These are phyloP conservation scores for Eimeria necatrix DNA, from an alignment of 169 alveolate genomes.

Conservation along the genomic window DNA sequence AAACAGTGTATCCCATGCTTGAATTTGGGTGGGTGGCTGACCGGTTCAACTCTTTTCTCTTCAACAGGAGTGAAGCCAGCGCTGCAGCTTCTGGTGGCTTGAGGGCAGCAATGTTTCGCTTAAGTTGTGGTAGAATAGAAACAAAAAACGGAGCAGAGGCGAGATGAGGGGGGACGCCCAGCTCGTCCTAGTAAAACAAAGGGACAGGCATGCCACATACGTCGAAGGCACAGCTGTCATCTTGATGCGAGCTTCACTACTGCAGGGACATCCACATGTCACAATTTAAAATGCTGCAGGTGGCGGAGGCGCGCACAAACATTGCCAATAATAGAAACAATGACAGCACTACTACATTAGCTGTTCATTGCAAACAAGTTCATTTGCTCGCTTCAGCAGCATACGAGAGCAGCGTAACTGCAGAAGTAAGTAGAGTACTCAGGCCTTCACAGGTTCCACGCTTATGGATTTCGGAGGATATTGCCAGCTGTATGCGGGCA, in stretches of 20 bases:
- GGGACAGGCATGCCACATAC: slow-evolving; percentile 1
- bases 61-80: slow-evolving; percentile 36
- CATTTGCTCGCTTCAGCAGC: not conserved
- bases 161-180: slow-evolving; percentile 8
- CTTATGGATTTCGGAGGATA: too few species aligned
- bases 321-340: too few species aligned
- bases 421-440: too few species aligned
- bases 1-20: not conserved
- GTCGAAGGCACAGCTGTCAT: not conserved
- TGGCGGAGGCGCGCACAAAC: too few species aligned
- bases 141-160: slow-evolving; percentile 21
- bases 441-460: too few species aligned
- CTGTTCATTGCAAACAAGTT: too few species aligned
- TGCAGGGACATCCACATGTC: not conserved
- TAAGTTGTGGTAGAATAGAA: slow-evolving; percentile 47
- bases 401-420: not conserved
- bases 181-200: slow-evolving; percentile 30
- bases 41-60: slow-evolving; percentile 57
- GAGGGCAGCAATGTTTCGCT: slow-evolving; percentile 49
- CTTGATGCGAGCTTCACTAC: not conserved
- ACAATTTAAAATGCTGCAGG: too few species aligned
- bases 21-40: not conserved
- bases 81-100: slow-evolving; percentile 62
- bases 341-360: too few species aligned
- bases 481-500: too few species aligned